Evolutionary conservation across 306 rosid genomes (phyloP), one percentile per base, ranked within the genome.

Genomic region (Astragalus glycyphyllos): DNA sequence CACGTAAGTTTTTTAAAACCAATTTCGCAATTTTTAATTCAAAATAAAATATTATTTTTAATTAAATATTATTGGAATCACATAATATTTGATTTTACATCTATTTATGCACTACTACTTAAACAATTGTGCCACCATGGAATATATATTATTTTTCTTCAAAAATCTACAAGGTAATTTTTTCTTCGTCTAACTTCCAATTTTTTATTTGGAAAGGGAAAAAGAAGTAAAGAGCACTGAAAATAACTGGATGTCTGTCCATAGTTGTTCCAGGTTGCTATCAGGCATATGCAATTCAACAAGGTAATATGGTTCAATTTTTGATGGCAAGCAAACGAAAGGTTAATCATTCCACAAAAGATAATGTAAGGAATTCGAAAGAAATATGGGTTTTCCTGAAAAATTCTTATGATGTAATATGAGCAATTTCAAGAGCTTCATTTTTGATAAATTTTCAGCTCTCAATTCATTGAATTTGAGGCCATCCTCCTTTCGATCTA

Each of bases 291-390:
- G 20, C 23, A 75, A 35, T 23, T 75, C 54, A 0, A 66, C 74
- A 13, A 75, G 68, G 4, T 4, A 0, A 1, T 6, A 4, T 0
- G 68, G 60, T 4, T 56, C 8, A 23, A 75, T 66, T 0, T 8
- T 1, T 23, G 50, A 31, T 31, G 79, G 74, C 44, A 75, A 75
- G 58, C 9, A 46, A 6, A 11, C 6, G 31, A 57, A 35, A 47
- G 74, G 79, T 1, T 57, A 75, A 8, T 31, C 41, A 10, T 45
- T 41, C 73, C 79, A 75, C 5, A 13, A 0, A 75, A 65, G 17
- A 75, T 44, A 65, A 0, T 2, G 2, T 6, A 75, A 8, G 1
- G 6, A 12, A 8, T 75, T 5, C 8, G 79, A 57, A 56, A 65
- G 68, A 16, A 7, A 16, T 1, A 1, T 4, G 16, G 11, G 75